Percentiles rank a stretch among this genome's conserved stretches.
These are phyloP conservation scores for Stachybotrys elegans DNA, from an alignment of 2,329 filamentous ascomycete genomes.

Conservation along the genomic window DNA sequence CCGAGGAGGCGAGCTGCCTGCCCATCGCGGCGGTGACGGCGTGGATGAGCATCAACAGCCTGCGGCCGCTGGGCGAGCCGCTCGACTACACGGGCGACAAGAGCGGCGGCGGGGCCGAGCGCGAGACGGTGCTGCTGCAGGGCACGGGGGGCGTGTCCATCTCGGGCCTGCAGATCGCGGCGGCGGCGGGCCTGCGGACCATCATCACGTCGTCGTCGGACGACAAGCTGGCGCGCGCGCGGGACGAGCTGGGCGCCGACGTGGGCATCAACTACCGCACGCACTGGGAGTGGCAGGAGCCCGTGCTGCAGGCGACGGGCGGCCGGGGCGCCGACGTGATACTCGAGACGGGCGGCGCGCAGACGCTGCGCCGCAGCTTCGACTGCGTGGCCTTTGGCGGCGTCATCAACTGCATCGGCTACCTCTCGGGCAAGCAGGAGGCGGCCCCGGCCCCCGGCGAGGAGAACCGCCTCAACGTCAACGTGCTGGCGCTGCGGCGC, in stretches of 20 bases:
- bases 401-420: conserved; percentile 46
- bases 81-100: conserved; percentile 12
- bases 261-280: conserved; percentile 49
- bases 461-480: conserved; percentile 49
- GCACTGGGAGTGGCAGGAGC: conserved; percentile 44
- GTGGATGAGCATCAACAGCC: conserved; percentile 61
- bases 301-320: conserved; percentile 39
- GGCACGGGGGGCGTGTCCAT: conserved; percentile 51
- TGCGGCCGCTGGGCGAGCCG: conserved; percentile 47
- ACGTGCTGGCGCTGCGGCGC: conserved; percentile 44
- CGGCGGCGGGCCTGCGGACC: conserved; percentile 43
- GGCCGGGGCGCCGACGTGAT: conserved; percentile 47
- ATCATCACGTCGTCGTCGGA: conserved; percentile 52
- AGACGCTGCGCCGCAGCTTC: conserved; percentile 48
- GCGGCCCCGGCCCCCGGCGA: conserved; percentile 21
- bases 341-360: conserved; percentile 49
- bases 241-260: conserved; percentile 43
- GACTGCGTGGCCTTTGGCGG: conserved; percentile 50
- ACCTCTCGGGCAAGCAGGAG: conserved; percentile 49
- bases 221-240: conserved; percentile 41
- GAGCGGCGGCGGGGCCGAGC: conserved; percentile 24
- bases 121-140: conserved; percentile 42
- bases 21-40: conserved; percentile 60
- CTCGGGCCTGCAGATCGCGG: conserved; percentile 48
- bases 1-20: conserved; percentile 55